Evolutionary conservation across 1,284 basidiomycete genomes (phyloP).

Genomic region (Afroboletus lepidellus): DNA sequence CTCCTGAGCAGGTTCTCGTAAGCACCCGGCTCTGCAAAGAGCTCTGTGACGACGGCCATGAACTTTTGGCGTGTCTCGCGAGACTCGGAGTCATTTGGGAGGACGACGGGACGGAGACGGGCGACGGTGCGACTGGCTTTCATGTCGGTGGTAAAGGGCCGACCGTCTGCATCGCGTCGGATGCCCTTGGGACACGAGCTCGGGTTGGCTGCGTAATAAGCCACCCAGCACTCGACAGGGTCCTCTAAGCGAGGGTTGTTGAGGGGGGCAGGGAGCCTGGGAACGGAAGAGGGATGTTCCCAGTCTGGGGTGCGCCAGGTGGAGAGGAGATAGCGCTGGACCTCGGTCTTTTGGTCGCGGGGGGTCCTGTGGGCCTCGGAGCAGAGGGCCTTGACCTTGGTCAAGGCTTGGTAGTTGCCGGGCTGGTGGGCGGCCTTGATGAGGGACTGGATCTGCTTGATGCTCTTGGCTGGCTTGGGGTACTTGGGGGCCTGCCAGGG

Average conservation of each 20-base stretch:
- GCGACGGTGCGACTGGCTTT: slow-evolving; percentile 43
- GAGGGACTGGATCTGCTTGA: slow-evolving; percentile 41
- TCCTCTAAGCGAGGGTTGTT: slow-evolving; percentile 47
- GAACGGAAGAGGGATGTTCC: slow-evolving; percentile 31
- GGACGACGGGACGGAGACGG: slow-evolving; percentile 39
- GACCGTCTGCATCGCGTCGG: slow-evolving; percentile 37
- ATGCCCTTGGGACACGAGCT: slow-evolving; percentile 47
- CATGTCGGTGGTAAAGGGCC: slow-evolving; percentile 41
- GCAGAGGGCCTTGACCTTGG: slow-evolving; percentile 38
- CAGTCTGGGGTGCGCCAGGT: slow-evolving; percentile 38
- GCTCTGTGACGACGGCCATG: slow-evolving; percentile 36
- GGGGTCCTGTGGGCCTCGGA: slow-evolving; percentile 38
- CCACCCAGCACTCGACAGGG: slow-evolving; percentile 43
- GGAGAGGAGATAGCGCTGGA: slow-evolving; percentile 39
- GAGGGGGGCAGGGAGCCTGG: slow-evolving; percentile 27
- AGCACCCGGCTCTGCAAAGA: slow-evolving; percentile 38
- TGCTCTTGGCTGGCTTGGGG: slow-evolving; percentile 32
- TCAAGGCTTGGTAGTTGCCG: slow-evolving; percentile 38
- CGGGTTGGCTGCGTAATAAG: slow-evolving; percentile 41
- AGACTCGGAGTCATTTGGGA: slow-evolving; percentile 27
- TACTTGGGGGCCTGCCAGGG: slow-evolving; percentile 24
- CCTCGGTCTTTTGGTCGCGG: slow-evolving; percentile 36
- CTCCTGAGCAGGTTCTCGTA: slow-evolving; percentile 38
- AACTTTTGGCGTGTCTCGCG: slow-evolving; percentile 39
- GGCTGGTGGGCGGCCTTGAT: slow-evolving; percentile 42